Percentiles rank a stretch among this genome's conserved stretches.
These are phyloP conservation scores for Nectriaceae sp. DNA, from an alignment of 2,329 filamentous ascomycete genomes.

Conservation along the genomic window DNA sequence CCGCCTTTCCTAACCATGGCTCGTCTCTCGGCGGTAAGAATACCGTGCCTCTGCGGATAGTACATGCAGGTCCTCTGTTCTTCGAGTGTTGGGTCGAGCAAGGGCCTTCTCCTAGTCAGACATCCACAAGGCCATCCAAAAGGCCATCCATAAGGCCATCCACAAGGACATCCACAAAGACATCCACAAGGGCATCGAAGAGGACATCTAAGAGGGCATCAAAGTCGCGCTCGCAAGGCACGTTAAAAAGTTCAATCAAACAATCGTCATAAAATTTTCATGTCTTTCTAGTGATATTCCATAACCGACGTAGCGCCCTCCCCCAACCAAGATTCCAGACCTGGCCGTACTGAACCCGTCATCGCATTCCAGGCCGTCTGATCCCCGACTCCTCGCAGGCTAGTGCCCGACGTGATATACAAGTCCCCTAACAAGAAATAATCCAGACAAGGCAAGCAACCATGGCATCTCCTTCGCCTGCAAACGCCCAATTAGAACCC, in stretches of 20 bases:
- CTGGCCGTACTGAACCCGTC: constrained; percentile 2
- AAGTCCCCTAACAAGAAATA: constrained; percentile 18
- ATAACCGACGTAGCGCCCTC: constrained; percentile 21
- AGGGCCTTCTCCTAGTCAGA: constrained; percentile 6
- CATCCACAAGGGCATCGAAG: neutral
- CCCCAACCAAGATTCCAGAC: constrained; percentile 22
- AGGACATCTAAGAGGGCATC: constrained; percentile 10
- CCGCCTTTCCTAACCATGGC: constrained; percentile 29
- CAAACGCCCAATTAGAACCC: constrained; percentile 19
- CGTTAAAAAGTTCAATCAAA: constrained; percentile 6
- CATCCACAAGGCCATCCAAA: constrained; percentile 4
- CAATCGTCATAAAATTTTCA: constrained; percentile 23
- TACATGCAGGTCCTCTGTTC: constrained; percentile 60
- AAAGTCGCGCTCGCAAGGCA: neutral
- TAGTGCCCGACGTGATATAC: constrained; percentile 21
- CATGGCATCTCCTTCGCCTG: constrained; percentile 11
- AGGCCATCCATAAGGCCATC: no score
- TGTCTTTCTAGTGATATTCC: constrained; percentile 18
- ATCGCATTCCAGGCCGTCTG: neutral
- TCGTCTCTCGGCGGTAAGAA: constrained; percentile 37
- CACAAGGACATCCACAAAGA: neutral
- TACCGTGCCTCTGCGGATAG: constrained; percentile 53
- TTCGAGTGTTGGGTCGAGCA: constrained; percentile 67
- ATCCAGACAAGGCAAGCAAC: constrained; percentile 15
- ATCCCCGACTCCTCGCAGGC: constrained; percentile 6